phyloP scores from a whole-genome alignment of 73 alveolate species.

The Paramecium pentaurelia region DNA sequence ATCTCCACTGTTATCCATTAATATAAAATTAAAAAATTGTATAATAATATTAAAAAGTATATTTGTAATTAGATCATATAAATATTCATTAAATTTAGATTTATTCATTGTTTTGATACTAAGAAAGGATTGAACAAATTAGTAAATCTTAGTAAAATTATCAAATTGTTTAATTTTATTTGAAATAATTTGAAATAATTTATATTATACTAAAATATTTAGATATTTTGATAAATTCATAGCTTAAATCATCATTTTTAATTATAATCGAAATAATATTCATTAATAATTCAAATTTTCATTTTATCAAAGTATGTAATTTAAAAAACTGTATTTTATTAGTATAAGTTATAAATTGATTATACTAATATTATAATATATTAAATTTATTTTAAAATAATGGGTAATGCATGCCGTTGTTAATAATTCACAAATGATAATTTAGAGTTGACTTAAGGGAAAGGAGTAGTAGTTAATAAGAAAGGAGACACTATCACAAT shows the following conservation, averaged over 20 bases:
- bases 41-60: no score
- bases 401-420: conserved; percentile 51
- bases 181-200: not conserved
- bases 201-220: not conserved
- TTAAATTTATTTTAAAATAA: not conserved
- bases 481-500: not conserved
- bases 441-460: not conserved
- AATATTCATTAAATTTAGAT: no score
- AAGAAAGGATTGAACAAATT: not conserved
- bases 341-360: not conserved
- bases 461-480: not conserved
- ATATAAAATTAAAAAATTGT: not conserved
- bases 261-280: no score
- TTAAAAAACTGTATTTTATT: not conserved
- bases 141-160: not conserved
- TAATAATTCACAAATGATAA: not conserved
- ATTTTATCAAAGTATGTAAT: not conserved
- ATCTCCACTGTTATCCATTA: not conserved
- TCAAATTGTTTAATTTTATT: not conserved
- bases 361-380: not conserved
- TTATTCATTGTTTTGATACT: no score
- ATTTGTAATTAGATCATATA: no score
- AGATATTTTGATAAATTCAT: not conserved
- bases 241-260: no score
- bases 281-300: no score